Conservation (phyloP, 306 rosid genomes). For the Dryas octopetala region DNA sequence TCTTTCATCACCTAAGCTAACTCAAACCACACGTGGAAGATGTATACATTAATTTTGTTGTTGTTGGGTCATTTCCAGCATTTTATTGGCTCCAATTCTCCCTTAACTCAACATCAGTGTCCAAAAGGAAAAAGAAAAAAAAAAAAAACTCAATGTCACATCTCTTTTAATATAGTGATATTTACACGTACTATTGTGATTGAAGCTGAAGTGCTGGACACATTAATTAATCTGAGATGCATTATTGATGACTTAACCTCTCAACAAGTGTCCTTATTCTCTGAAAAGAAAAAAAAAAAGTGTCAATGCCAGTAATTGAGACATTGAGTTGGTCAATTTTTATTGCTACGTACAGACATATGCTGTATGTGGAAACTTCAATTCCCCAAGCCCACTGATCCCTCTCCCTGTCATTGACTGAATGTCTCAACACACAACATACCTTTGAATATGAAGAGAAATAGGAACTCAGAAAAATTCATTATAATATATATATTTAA, state of each 20-base stretch:
- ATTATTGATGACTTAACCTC: not conserved
- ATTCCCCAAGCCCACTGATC: not conserved
- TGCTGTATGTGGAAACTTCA: not conserved
- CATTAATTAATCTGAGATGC: not conserved
- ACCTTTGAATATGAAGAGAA: not conserved
- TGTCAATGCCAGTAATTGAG: not conserved
- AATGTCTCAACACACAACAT: slow-evolving; percentile 1
- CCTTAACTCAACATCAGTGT: not conserved
- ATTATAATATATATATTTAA: too few relatives aligned
- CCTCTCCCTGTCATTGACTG: slow-evolving; percentile 4
- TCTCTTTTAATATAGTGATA: not conserved
- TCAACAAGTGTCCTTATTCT: not conserved
- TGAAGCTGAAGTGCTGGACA: not conserved
- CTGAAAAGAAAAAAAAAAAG: not conserved
- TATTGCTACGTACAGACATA: not conserved
- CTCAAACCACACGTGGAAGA: not conserved
- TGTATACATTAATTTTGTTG: too few relatives aligned
- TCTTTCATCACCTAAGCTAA: too few relatives aligned
- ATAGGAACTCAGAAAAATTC: too few relatives aligned
- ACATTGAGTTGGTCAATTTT: not conserved
- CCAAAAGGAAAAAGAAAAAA: too few relatives aligned
- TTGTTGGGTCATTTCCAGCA: not conserved
- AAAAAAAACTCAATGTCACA: not conserved
- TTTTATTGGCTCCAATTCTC: not conserved
- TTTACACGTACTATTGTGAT: not conserved